Evolutionary conservation across 805 yeast species (phyloP).

Genomic region (Teunomyces atbi): DNA sequence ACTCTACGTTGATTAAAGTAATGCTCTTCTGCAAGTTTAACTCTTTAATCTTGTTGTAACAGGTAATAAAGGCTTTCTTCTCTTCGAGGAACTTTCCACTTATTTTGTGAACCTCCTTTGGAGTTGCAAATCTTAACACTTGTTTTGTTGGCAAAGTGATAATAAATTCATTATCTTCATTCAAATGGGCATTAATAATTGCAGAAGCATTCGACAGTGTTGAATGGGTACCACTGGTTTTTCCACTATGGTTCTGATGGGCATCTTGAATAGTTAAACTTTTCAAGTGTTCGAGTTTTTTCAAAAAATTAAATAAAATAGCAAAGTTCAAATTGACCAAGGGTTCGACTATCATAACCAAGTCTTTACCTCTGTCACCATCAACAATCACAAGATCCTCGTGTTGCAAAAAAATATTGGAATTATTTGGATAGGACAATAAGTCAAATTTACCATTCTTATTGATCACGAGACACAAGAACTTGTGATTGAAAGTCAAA

Average conservation of each 20-base stretch:
- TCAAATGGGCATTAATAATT: conserved; percentile 38
- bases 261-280: conserved; percentile 40
- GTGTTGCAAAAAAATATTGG: conserved; percentile 56
- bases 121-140: conserved; percentile 72
- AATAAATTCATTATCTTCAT: conserved; percentile 59
- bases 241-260: conserved; percentile 14
- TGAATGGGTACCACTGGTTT: conserved; percentile 39
- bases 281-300: conserved; percentile 67
- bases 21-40: conserved; percentile 46
- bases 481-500: conserved; percentile 39
- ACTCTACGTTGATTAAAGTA: conserved; percentile 41
- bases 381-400: conserved; percentile 74
- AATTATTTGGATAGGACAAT: conserved; percentile 61
- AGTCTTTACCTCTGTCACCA: conserved; percentile 82
- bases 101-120: conserved; percentile 62
- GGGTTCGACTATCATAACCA: conserved; percentile 72
- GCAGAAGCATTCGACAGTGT: conserved; percentile 32
- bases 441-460: conserved; percentile 71
- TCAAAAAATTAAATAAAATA: conserved; percentile 67
- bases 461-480: conserved; percentile 50
- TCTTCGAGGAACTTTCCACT: conserved; percentile 69
- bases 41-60: conserved; percentile 47
- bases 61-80: conserved; percentile 65
- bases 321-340: conserved; percentile 62
- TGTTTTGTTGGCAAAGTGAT: conserved; percentile 74